Evolutionary conservation across 768 basidiomycete genomes (phyloP).

Genomic region (Lactifluus volemus): DNA sequence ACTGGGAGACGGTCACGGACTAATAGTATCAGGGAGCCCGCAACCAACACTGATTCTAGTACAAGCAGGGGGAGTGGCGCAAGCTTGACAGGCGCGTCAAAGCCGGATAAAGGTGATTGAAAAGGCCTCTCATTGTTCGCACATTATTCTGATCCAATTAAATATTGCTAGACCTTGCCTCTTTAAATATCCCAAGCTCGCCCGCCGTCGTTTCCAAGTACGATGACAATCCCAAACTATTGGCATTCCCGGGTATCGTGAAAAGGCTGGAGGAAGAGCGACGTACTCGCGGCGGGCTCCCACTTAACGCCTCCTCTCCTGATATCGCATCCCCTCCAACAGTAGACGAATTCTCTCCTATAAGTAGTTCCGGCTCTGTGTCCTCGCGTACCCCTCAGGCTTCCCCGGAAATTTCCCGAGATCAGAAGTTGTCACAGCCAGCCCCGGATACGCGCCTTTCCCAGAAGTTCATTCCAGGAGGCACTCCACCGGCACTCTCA

Average conservation of each 20-base stretch:
- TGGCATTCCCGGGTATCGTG: constrained; percentile 78
- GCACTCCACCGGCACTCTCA: constrained; percentile 32
- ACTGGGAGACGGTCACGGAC: constrained; percentile 70
- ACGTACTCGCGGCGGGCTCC: constrained; percentile 48
- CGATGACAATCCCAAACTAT: constrained; percentile 42
- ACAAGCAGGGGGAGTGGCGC: constrained; percentile 23
- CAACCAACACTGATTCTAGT: constrained; percentile 48
- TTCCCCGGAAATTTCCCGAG: constrained; percentile 43
- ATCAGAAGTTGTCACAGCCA: constrained; percentile 59
- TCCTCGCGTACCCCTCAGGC: constrained; percentile 42
- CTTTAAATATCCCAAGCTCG: constrained; percentile 35
- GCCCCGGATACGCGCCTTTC: constrained; percentile 60
- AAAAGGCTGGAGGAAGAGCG: constrained; percentile 63
- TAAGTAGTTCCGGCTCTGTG: constrained; percentile 33
- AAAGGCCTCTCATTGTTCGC: background rate
- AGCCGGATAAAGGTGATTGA: constrained; percentile 15
- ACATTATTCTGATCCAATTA: background rate
- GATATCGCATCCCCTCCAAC: constrained; percentile 38
- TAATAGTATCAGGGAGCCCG: constrained; percentile 63
- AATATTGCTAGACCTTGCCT: constrained; percentile 6
- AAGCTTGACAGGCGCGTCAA: constrained; percentile 15
- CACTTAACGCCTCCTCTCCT: constrained; percentile 40
- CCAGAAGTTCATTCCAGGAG: constrained; percentile 38
- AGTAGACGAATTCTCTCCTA: constrained; percentile 36
- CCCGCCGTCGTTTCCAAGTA: constrained; percentile 65